Base-by-base conservation (phyloP, 108 stramenopile species). In the Nitzschia sp. region DNA sequence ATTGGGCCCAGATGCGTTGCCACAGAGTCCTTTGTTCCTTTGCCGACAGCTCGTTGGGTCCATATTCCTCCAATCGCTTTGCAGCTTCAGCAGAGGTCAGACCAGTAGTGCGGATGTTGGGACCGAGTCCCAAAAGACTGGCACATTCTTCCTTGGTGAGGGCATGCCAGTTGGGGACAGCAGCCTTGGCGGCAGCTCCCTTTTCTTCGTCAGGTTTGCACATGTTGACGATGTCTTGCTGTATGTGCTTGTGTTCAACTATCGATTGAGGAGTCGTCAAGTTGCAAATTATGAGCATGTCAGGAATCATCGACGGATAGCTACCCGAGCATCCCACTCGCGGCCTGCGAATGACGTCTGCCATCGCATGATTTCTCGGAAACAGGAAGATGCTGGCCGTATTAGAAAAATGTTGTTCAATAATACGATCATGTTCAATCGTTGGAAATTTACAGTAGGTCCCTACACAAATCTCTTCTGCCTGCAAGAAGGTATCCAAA, bases 1-100 rank as follows among this genome's bases (percentile, higher is more conserved):
- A 79, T 65, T 91, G 90, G 50, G 69, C 66, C 87, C 87, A 91
- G 56, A 91, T 88, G 30, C 82, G 81, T 58, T 91, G 72, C 59
- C 79, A 73, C n/a, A 91, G 74, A 26, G 86, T 91, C 64, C 68
- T 70, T 72, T 86, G 81, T 45, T 77, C 72, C 48, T 78, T 77
- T 61, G 85, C 86, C 16, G 80, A 81, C 72, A 90, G 54, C 59
- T 82, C 59, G 73, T 90, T 90, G 3, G 69, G 71, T 9, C 89
- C 89, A 65, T 82, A 90, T 31, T 78, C 62, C 13, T 58, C 45
- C 41, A 90, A 58, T 33, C 81, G 81, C 11, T 60, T 57, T 2
- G 53, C 59, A 44, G 83, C 86, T 36, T 84, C 62, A n/a, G 79
- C 78, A 32, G 41, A 27, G 28, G 70, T 74, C 45, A 87, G 50